These are phyloP conservation scores for Paraurostyla sp. DNA, from an alignment of 73 alveolate genomes.

Conservation along the genomic window DNA sequence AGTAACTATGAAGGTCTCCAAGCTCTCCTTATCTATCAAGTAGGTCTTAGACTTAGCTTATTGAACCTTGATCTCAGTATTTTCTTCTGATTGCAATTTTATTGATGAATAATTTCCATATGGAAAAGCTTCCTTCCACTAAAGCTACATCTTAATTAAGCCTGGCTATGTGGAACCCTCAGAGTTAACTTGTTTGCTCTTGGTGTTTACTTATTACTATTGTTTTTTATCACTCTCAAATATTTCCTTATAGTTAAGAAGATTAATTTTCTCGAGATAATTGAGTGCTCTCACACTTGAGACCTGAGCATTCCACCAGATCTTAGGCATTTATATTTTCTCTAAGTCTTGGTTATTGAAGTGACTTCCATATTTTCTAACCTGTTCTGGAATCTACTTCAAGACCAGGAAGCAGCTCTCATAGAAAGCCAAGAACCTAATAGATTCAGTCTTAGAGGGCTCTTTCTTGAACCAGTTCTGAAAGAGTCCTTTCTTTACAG, in stretches of 20 bases:
- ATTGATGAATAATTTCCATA: no score
- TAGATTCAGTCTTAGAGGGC: not conserved
- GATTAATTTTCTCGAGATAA: not conserved
- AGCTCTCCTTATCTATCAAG: slow-evolving; percentile 18
- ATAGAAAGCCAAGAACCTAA: slow-evolving; percentile 3
- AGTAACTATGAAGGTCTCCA: not conserved
- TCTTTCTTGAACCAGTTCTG: not conserved
- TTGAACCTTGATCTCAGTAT: not conserved
- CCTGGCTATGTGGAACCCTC: not conserved
- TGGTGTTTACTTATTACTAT: not conserved
- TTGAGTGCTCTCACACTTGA: not conserved
- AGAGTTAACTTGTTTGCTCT: not conserved
- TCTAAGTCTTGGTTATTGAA: not conserved
- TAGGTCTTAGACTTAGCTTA: slow-evolving; percentile 8
- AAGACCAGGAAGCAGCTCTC: slow-evolving; percentile 8
- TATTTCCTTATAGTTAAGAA: slow-evolving; percentile 1
- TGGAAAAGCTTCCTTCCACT: not conserved
- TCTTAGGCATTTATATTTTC: slow-evolving; percentile 31
- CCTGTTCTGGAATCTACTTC: not conserved
- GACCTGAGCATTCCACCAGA: slow-evolving; percentile 36
- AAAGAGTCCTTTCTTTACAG: not conserved
- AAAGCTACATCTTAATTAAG: not conserved
- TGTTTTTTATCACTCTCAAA: not conserved
- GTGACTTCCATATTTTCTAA: slow-evolving; percentile 44
- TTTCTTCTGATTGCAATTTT: not conserved